Base-by-base conservation (phyloP, 2,329 filamentous ascomycete genomes). In the Blastomyces percursus region DNA sequence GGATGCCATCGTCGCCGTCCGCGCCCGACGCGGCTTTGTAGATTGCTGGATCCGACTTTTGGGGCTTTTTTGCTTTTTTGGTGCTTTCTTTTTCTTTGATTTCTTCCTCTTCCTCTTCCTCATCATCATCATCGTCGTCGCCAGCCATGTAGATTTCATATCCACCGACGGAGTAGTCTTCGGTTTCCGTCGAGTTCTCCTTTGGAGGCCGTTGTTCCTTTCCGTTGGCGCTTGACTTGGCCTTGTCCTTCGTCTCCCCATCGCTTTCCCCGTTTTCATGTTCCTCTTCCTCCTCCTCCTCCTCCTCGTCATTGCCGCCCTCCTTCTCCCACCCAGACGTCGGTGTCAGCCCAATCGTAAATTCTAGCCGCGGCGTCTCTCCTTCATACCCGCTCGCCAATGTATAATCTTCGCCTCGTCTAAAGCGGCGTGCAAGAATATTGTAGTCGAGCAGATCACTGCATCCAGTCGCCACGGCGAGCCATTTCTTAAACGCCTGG, bases 121-220 rank as follows among this genome's bases (percentile, higher is more conserved):
- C 82, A 63, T 80, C 79, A 27, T 87, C 87, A 48, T 91, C 89
- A 59, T 92, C 76, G 56, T 85, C 83, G 63, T 87, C 83, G 57
- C 88, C 90, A 0, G 91, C 92, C 91, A 96, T 96, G 81, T 96
- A 96, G 64, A 96, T 89, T 68, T 82, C 79, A 64, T 82, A 81
- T 27, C 80, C 80, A 54, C 80, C 80, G 21, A 80, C 73, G 1
- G 75, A 73, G 14, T 75, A 70, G 44, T 73, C 72, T 56, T 75
- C 72, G 21, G 66, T 69, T 48, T 69, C 66, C 67, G 66, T n/a
- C 62, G 64, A 65, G 64, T n/a, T 38, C 11, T 27, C 55, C 21
- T 30, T 30, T 58, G 40, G 6, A 30, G 24, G 11, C 21, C 16
- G 11, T 30, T 16, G 21, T 30, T 52, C 50, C 16, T 58, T 58